Base-by-base conservation (phyloP, 2,329 filamentous ascomycete genomes). In the Capronia epimyces region DNA sequence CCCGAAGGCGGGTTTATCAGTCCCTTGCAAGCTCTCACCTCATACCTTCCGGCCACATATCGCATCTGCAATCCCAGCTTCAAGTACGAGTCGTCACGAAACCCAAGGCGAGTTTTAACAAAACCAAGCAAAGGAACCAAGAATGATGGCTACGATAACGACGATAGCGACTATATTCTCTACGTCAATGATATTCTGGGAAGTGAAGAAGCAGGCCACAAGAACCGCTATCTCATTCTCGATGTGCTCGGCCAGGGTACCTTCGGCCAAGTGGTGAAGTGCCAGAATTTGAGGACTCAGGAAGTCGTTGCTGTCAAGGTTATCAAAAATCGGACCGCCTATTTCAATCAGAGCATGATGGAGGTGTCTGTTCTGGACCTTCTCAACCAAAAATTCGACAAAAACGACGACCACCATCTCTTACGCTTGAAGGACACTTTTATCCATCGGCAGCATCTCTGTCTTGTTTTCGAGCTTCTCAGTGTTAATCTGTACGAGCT, bases 341-440 rank as follows among this genome's bases (percentile, higher is more conserved):
- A 98, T 69, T 98, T 98, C 75, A 98, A 98, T 67, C 93, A 98
- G 70, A 97, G 93, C 69, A 98, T 98, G 93, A 98, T 98, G 93
- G 93, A 98, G 67, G 93, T 98, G 25, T 98, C 93, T 1, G 93
- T 98, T 20, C 77, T 98, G 51, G 93, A 98, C 69, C 67, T 98
- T 88, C 80, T 98, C 65, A 98, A 98, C 68, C 95, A 89, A 59
- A 95, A 96, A 67, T 89, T 97, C 65, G 93, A 98, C 75, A 98
- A 97, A 74, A 97, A 97, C 64, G 93, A 98, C 64, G 93, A 98
- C 63, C 93, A 98, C 64, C 93, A 98, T 69, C 79, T 98, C 21
- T 76, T 98, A 49, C 84, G 93, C 53, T 76, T 98, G 39, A 96
- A 96, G 68, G 93, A 98, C 64, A 98, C 93, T 0, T 98, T 98